Percentiles rank a stretch among this genome's conserved stretches.
These are phyloP conservation scores for Truncatella angustata DNA, from an alignment of 2,329 filamentous ascomycete genomes.

Conservation along the genomic window DNA sequence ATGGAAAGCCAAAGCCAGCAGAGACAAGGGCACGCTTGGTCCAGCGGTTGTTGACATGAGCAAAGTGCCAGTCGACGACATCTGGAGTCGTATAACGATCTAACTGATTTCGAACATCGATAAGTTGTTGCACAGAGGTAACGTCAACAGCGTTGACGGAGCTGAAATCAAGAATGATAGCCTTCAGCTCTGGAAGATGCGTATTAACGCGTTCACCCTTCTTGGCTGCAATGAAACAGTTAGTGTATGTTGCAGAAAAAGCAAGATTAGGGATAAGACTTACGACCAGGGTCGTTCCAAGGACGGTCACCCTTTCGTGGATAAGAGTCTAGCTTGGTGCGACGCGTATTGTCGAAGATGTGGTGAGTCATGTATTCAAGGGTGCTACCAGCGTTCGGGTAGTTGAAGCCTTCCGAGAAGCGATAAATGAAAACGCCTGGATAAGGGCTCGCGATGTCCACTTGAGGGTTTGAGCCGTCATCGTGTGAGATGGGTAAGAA, in stretches of 20 bases:
- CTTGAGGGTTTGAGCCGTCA: conserved; percentile 87
- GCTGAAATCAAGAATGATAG: conserved; percentile 91
- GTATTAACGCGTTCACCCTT: conserved; percentile 42
- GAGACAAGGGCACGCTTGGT: conserved; percentile 85
- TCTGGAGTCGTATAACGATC: conserved; percentile 81
- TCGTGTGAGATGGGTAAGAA: conserved; percentile 83
- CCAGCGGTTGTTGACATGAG: conserved; percentile 92
- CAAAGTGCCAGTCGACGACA: conserved; percentile 90
- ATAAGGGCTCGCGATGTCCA: conserved; percentile 77
- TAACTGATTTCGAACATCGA: conserved; percentile 92
- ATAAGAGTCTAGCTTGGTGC: conserved; percentile 70
- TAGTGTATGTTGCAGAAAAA: neutral
- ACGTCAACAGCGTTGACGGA: conserved; percentile 93
- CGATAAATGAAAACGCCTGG: conserved; percentile 95
- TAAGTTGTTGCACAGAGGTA: conserved; percentile 86
- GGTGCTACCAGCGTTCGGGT: conserved; percentile 88
- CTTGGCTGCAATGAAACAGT: conserved; percentile 35
- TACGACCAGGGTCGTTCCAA: conserved; percentile 86
- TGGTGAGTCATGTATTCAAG: conserved; percentile 73
- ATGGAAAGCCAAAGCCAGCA: conserved; percentile 85
- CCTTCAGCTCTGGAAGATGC: conserved; percentile 69
- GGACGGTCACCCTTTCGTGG: conserved; percentile 72
- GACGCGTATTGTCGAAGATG: conserved; percentile 70
- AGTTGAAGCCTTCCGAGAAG: conserved; percentile 93
- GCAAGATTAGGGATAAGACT: neutral